phyloP scores from a whole-genome alignment of 2,329 filamentous ascomycete genomes.

The Monosporascus sp. region DNA sequence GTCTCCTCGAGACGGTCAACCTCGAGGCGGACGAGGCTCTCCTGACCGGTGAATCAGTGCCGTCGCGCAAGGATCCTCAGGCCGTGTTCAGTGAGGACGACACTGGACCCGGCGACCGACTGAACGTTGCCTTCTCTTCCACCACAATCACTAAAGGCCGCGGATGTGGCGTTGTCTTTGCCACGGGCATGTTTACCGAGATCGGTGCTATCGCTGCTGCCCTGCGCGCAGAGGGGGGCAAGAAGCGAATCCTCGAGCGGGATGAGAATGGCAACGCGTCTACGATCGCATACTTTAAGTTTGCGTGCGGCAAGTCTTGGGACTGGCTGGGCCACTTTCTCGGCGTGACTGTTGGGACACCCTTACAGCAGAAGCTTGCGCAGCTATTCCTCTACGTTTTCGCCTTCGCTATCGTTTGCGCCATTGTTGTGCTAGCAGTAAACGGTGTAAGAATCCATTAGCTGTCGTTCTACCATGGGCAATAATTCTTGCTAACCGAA shows the following conservation, averaged over 20 bases:
- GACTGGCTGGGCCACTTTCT: slow-evolving; percentile 44
- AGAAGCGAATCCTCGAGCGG: slow-evolving; percentile 28
- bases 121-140: slow-evolving; percentile 67
- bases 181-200: slow-evolving; percentile 69
- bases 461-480: too few species aligned
- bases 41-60: slow-evolving; percentile 67
- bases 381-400: slow-evolving; percentile 75
- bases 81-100: slow-evolving; percentile 46
- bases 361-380: slow-evolving; percentile 77
- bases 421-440: too few species aligned
- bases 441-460: too few species aligned
- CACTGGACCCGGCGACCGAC: slow-evolving; percentile 61
- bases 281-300: slow-evolving; percentile 33
- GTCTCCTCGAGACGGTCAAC: slow-evolving; percentile 63
- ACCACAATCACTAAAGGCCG: slow-evolving; percentile 68
- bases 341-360: slow-evolving; percentile 64
- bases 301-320: slow-evolving; percentile 36
- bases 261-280: slow-evolving; percentile 46
- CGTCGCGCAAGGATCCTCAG: slow-evolving; percentile 59
- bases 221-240: slow-evolving; percentile 41
- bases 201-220: slow-evolving; percentile 70
- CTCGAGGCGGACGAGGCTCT: slow-evolving; percentile 71
- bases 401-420: slow-evolving; percentile 57
- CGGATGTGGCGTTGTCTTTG: slow-evolving; percentile 62
- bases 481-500: slow-evolving; percentile 47